These are phyloP conservation scores for Camelina sativa DNA, from an alignment of 345 rosid genomes.

Conservation along the genomic window DNA sequence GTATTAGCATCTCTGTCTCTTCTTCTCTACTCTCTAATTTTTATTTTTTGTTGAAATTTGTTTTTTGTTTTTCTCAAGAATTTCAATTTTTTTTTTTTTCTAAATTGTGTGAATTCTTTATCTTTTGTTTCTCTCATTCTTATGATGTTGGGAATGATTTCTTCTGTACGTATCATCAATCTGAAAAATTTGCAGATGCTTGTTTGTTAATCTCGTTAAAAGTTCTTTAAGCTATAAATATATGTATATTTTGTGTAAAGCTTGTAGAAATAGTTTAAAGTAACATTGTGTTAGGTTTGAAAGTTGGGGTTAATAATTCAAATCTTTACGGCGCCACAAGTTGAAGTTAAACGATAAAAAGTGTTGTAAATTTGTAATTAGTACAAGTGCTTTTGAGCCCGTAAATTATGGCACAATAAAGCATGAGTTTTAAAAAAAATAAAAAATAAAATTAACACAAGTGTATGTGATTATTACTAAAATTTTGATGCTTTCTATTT, in stretches of 20 bases:
- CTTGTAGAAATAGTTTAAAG: not conserved
- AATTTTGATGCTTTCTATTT: not conserved
- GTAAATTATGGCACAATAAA: slow-evolving; percentile 24
- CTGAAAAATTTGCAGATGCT: slow-evolving; percentile 22
- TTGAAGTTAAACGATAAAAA: slow-evolving; percentile 27
- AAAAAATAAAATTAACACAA: not conserved
- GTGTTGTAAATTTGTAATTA: slow-evolving; percentile 6
- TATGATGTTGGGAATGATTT: slow-evolving; percentile 31
- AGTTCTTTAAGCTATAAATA: not conserved
- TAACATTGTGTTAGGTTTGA: slow-evolving; percentile 35
- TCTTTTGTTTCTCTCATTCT: slow-evolving; percentile 19
- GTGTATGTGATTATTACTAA: slow-evolving; percentile 14
- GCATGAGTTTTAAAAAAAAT: not conserved
- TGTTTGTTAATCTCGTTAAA: slow-evolving; percentile 7
- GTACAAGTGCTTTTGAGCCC: slow-evolving; percentile 10
- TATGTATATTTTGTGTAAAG: not conserved
- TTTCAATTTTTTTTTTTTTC: slow-evolving; percentile 23
- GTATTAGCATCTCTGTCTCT: slow-evolving; percentile 25
- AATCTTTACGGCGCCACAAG: slow-evolving; percentile 43
- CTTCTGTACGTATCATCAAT: slow-evolving; percentile 35
- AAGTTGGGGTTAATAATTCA: slow-evolving; percentile 33
- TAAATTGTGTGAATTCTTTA: slow-evolving; percentile 37
- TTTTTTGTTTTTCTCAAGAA: slow-evolving; percentile 12
- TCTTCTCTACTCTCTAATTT: not conserved
- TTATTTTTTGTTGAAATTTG: slow-evolving; percentile 29